phyloP scores from a whole-genome alignment of 768 basidiomycete species.

The Phylloporus arenicola region DNA sequence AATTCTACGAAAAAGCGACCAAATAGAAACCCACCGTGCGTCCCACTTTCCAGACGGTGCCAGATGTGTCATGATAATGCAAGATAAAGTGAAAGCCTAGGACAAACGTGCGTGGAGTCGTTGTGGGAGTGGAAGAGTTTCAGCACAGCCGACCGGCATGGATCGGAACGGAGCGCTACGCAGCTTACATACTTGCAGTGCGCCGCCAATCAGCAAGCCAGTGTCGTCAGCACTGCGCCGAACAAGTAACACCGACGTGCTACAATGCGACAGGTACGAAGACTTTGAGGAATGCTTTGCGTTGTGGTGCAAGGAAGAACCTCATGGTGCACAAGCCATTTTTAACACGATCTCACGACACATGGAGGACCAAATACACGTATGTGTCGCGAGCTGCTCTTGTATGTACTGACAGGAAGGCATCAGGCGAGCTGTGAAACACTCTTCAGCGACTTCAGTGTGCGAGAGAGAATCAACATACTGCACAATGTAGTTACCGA shows the following conservation, averaged over 20 bases:
- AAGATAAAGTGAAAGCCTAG: conserved; percentile 26
- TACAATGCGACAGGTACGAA: conserved; percentile 35
- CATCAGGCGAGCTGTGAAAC: too few relatives aligned
- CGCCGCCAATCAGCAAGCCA: too few relatives aligned
- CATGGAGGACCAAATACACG: too few relatives aligned
- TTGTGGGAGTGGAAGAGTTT: conserved; percentile 9
- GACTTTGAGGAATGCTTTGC: conserved; percentile 62
- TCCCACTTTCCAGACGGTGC: conserved; percentile 63
- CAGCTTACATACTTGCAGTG: background rate
- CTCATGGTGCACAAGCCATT: too few relatives aligned
- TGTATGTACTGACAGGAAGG: too few relatives aligned
- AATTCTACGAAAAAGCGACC: background rate
- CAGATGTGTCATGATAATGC: conserved; percentile 46
- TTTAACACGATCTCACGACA: too few relatives aligned
- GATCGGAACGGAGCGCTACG: conserved; percentile 8
- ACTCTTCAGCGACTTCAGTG: too few relatives aligned
- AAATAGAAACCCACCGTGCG: conserved; percentile 44
- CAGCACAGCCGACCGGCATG: background rate
- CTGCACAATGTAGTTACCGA: too few relatives aligned
- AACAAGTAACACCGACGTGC: background rate
- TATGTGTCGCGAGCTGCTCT: too few relatives aligned
- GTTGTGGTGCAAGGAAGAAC: too few relatives aligned
- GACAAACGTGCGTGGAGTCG: conserved; percentile 9
- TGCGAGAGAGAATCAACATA: too few relatives aligned
- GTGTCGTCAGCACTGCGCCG: too few relatives aligned